Percentiles rank a stretch among this genome's conserved stretches.
Conservation (phyloP, 306 rosid species). For the Gastrolobium villosum region DNA sequence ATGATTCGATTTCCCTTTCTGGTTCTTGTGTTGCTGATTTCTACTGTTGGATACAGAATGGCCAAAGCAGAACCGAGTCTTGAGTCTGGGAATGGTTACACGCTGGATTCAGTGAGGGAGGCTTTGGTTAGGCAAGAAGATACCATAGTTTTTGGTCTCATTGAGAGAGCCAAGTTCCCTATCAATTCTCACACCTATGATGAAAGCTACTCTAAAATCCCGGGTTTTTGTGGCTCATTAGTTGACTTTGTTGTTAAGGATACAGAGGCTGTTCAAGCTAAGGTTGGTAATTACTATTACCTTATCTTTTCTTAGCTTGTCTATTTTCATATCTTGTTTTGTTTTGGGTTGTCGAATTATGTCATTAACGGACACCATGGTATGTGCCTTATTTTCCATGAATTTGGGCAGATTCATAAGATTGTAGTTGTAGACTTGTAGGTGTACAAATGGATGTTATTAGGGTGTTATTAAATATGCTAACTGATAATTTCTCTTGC, state of each 20-base stretch:
- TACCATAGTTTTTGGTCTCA: conserved; percentile 71
- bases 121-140: conserved; percentile 83
- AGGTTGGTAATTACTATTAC: conserved; percentile 51
- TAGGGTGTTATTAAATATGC: not conserved
- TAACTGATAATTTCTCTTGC: conserved; percentile 1
- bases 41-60: conserved; percentile 44
- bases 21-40: conserved; percentile 52
- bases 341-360: not conserved
- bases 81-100: conserved; percentile 48
- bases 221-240: conserved; percentile 62
- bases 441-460: not conserved
- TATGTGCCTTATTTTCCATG: not conserved
- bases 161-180: conserved; percentile 81
- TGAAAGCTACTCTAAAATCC: conserved; percentile 34
- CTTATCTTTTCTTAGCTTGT: not conserved
- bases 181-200: conserved; percentile 65
- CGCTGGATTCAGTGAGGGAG: conserved; percentile 72
- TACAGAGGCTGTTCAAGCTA: conserved; percentile 74
- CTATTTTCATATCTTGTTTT: conserved; percentile 20
- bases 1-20: conserved; percentile 29
- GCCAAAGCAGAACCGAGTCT: conserved; percentile 40
- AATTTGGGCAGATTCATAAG: conserved; percentile 23
- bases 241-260: conserved; percentile 60
- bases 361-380: not conserved
- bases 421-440: not conserved